phyloP scores from a whole-genome alignment of 2,329 filamentous ascomycete genomes.

The Leptographium procerum region DNA sequence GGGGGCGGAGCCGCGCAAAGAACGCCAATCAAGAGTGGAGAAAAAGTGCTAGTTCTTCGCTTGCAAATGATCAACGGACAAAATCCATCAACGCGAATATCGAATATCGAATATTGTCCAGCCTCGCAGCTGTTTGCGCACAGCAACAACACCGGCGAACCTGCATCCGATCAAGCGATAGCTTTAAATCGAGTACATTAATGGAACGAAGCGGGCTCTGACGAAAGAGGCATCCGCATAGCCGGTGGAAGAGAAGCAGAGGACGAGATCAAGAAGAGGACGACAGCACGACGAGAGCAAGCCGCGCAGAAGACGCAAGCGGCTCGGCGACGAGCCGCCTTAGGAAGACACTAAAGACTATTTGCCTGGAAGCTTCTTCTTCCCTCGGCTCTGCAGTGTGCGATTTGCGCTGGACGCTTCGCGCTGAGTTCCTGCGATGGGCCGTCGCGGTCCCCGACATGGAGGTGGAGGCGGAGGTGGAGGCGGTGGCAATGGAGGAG shows the following conservation, averaged over 20 bases:
- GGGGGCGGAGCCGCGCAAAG: neutral
- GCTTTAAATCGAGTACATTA: neutral
- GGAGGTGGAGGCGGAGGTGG: constrained; percentile 1
- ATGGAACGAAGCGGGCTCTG: neutral
- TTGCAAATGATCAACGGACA: neutral
- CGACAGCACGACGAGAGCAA: neutral
- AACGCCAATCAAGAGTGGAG: neutral
- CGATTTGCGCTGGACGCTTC: neutral
- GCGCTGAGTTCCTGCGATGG: constrained; percentile 5
- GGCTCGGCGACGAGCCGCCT: neutral
- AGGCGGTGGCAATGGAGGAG: neutral
- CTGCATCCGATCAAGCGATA: neutral
- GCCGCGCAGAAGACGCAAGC: neutral
- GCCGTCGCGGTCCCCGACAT: constrained; percentile 9
- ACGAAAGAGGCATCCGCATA: neutral
- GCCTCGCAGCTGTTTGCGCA: neutral
- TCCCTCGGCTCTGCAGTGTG: neutral
- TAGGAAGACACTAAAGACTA: too few relatives aligned
- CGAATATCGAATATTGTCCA: neutral
- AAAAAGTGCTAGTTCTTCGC: neutral
- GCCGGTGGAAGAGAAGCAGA: neutral
- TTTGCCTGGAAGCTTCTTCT: neutral
- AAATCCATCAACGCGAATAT: neutral
- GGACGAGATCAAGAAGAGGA: neutral
- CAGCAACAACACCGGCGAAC: neutral